A percentile compares a stretch with the other conserved stretches of the same genome.
These are phyloP conservation scores for Lepidium aucheri DNA, from an alignment of 345 rosid genomes.

Conservation along the genomic window DNA sequence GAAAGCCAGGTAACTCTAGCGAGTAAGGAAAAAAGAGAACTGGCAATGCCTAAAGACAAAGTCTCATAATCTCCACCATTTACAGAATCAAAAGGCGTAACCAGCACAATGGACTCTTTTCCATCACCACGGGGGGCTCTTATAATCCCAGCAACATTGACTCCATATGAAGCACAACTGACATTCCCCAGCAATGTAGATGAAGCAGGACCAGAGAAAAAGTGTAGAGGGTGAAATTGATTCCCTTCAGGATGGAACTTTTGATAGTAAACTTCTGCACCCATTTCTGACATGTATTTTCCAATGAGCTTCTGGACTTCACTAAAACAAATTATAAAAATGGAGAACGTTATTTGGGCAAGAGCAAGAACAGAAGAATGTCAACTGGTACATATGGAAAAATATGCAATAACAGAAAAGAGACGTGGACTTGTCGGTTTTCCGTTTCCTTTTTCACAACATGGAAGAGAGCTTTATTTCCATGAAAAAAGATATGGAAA, in stretches of 20 bases:
- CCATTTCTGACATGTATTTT: constrained; percentile 57
- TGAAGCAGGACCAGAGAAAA: constrained; percentile 58
- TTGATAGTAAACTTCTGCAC: constrained; percentile 81
- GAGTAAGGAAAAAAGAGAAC: constrained; percentile 74
- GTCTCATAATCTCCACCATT: constrained; percentile 41
- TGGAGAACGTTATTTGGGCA: not conserved
- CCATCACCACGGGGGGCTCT: constrained; percentile 97
- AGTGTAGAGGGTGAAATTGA: constrained; percentile 70
- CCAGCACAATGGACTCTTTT: constrained; percentile 87
- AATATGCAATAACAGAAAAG: not conserved
- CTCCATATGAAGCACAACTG: constrained; percentile 51
- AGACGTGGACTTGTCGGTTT: not conserved
- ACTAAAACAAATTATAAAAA: constrained; percentile 27
- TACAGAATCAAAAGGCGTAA: constrained; percentile 62
- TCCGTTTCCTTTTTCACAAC: not conserved
- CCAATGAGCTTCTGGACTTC: constrained; percentile 57
- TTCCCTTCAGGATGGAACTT: constrained; percentile 52
- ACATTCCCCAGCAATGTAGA: constrained; percentile 34
- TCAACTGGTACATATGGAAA: not conserved
- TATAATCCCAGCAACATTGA: constrained; percentile 52
- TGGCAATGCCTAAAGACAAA: constrained; percentile 59
- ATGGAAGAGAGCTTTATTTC: not conserved
- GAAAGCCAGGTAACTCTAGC: constrained; percentile 84
- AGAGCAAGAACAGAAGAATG: not conserved
- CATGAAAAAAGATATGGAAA: not conserved